Evolutionary conservation across 2,329 filamentous ascomycete genomes (phyloP).

Genomic region (Hypoxylon sp.): DNA sequence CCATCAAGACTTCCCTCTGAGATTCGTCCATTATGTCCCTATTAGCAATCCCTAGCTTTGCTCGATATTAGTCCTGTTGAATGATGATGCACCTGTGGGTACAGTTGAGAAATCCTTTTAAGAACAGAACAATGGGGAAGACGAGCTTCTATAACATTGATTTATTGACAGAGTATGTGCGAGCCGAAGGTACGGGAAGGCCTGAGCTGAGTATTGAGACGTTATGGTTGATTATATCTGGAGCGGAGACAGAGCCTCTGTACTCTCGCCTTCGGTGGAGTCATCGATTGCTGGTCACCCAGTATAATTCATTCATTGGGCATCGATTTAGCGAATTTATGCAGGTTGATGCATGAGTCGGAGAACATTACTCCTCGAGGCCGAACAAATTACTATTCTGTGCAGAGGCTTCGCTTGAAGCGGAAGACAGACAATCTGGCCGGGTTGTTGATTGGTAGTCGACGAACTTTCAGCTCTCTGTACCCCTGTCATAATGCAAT

Average conservation of each 20-base stretch:
- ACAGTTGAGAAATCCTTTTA: not conserved
- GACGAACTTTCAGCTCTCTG: not conserved
- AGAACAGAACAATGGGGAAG: too few species aligned
- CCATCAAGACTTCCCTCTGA: not conserved
- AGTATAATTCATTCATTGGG: not conserved
- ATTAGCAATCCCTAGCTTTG: not conserved
- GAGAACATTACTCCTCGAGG: not conserved
- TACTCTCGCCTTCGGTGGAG: not conserved
- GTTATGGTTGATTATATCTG: not conserved
- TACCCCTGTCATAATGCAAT: not conserved
- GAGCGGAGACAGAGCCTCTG: not conserved
- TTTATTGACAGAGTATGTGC: too few species aligned
- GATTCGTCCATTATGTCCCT: not conserved
- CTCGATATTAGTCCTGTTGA: not conserved
- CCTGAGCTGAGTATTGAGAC: not conserved
- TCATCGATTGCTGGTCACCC: not conserved
- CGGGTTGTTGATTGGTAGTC: not conserved
- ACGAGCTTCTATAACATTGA: too few species aligned
- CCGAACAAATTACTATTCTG: not conserved
- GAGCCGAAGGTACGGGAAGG: too few species aligned
- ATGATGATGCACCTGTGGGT: not conserved
- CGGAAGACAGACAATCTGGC: not conserved
- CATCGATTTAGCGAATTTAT: not conserved
- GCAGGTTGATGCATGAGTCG: conserved; percentile 3
- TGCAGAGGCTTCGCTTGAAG: conserved; percentile 2